Conservation (phyloP, 148 eudicot genomes). For the Rhododendron griersonianum region DNA sequence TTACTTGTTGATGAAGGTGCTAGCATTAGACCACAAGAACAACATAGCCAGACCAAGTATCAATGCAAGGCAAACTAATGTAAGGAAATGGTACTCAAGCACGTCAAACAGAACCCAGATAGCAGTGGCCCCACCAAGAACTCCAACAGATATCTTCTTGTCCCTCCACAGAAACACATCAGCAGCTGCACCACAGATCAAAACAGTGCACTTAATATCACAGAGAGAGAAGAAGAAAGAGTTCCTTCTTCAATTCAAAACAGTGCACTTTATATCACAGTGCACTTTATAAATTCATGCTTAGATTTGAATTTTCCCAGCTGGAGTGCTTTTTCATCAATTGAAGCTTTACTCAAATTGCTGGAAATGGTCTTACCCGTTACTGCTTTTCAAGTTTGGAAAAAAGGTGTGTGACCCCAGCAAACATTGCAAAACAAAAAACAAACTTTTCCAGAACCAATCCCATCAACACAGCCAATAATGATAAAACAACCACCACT, state of each 20-base stretch:
- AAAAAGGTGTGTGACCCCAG: not conserved
- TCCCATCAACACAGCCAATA: not conserved
- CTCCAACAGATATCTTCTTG: constrained; percentile 30
- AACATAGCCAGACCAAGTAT: constrained; percentile 24
- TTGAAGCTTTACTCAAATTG: not conserved
- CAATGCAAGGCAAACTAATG: constrained; percentile 23
- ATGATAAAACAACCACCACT: not conserved
- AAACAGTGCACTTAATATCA: not conserved
- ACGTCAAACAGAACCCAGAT: constrained; percentile 34
- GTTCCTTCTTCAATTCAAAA: not conserved
- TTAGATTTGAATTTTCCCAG: not conserved
- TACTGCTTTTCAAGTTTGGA: not conserved
- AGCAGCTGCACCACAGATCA: constrained; percentile 22
- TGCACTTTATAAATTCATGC: not conserved
- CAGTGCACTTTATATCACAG: no score
- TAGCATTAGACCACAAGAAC: constrained; percentile 32
- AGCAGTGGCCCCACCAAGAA: constrained; percentile 27
- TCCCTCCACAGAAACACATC: constrained; percentile 36
- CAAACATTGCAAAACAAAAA: not conserved
- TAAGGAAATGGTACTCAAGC: constrained; percentile 28
- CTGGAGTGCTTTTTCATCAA: not conserved
- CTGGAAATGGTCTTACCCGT: not conserved
- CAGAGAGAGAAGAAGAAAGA: not conserved
- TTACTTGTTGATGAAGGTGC: constrained; percentile 31
- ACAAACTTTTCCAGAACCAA: not conserved